These are phyloP conservation scores for Stygiomarasmius scandens DNA, from an alignment of 1,284 basidiomycete genomes.

Conservation along the genomic window DNA sequence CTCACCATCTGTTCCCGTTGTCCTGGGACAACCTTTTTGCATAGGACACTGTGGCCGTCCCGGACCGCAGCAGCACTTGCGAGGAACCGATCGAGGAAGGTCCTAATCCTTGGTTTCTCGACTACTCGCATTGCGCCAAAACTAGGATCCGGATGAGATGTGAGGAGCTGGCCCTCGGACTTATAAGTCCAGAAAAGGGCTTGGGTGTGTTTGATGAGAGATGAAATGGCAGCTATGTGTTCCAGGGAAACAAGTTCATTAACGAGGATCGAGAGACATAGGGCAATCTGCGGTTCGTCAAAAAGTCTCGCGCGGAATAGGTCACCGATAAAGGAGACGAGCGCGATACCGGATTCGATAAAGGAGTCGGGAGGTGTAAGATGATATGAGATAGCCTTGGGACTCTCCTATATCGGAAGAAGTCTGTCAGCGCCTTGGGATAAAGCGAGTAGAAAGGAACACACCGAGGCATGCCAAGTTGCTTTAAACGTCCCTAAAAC, in stretches of 20 bases:
- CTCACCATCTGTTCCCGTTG: conserved; percentile 3
- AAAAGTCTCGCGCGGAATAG: conserved; percentile 30
- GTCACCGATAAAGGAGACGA: conserved; percentile 35
- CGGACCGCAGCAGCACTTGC: background rate
- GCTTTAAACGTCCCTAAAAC: conserved; percentile 33
- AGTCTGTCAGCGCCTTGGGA: conserved; percentile 1
- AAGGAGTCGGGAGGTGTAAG: conserved; percentile 18
- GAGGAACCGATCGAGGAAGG: background rate
- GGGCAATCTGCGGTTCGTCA: conserved; percentile 23
- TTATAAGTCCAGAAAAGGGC: conserved; percentile 8
- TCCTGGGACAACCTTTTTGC: conserved; percentile 2
- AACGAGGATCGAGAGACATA: conserved; percentile 30
- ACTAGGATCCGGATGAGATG: background rate
- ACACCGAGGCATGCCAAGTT: conserved; percentile 34
- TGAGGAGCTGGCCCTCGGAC: background rate
- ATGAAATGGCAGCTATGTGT: conserved; percentile 29
- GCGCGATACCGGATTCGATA: conserved; percentile 28
- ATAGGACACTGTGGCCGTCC: conserved; percentile 6
- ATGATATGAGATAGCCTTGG: conserved; percentile 15
- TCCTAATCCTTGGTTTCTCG: background rate
- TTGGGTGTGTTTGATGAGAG: conserved; percentile 9
- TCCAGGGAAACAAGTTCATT: conserved; percentile 29
- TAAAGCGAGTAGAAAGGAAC: conserved; percentile 16
- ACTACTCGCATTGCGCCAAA: background rate
- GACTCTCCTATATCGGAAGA: conserved; percentile 8